Evolutionary conservation across 768 basidiomycete genomes (phyloP).

Genomic region (Suillus tomentosus): DNA sequence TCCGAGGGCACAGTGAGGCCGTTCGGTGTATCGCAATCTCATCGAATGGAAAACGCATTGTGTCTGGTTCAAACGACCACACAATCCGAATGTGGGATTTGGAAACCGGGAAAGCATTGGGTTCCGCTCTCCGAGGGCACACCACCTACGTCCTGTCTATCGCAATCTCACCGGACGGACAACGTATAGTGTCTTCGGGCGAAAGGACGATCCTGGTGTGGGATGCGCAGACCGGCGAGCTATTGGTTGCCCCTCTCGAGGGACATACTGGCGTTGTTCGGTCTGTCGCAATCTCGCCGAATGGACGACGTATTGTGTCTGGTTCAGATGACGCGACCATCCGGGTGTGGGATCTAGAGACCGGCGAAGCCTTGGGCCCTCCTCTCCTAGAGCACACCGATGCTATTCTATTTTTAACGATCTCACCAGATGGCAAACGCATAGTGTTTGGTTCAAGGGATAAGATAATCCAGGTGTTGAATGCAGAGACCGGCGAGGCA

Average conservation of each 20-base stretch:
- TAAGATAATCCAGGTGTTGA: neutral
- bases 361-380: constrained; percentile 8
- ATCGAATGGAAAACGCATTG: constrained; percentile 22
- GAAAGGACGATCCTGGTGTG: constrained; percentile 32
- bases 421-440: neutral
- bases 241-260: neutral
- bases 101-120: constrained; percentile 22
- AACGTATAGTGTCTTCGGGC: constrained; percentile 33
- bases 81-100: constrained; percentile 32
- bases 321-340: constrained; percentile 2
- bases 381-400: constrained; percentile 8
- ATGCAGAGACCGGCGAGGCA: neutral
- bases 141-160: constrained; percentile 30
- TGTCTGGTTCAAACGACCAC: constrained; percentile 31
- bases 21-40: constrained; percentile 15
- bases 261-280: neutral
- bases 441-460: constrained; percentile 10
- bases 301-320: constrained; percentile 8
- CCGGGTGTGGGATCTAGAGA: constrained; percentile 6
- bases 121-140: constrained; percentile 31
- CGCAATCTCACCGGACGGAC: constrained; percentile 35
- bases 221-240: constrained; percentile 25
- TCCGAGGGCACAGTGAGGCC: constrained; percentile 7
- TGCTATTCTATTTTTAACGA: neutral
- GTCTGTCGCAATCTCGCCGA: constrained; percentile 10